These are phyloP conservation scores for Aleurites moluccanus DNA, from an alignment of 441 rosid species.

Conservation along the genomic window DNA sequence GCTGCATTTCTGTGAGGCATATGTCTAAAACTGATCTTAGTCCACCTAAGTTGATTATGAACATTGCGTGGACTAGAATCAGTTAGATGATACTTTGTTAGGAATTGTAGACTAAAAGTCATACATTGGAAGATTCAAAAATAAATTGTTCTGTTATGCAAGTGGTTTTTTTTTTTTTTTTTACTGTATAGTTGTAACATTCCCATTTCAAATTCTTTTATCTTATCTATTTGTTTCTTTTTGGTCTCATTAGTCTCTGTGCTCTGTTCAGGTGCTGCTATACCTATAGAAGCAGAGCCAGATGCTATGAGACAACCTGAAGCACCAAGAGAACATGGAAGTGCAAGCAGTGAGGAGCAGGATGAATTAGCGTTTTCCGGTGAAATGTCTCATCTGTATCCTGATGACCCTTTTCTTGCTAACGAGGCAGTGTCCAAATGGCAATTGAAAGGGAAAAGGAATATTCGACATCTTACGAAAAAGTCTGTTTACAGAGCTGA, in stretches of 20 bases:
- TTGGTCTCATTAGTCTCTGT: constrained; percentile 20
- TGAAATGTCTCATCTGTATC: constrained; percentile 51
- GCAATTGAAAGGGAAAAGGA: constrained; percentile 91
- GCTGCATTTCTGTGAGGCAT: background rate
- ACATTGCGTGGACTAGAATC: background rate
- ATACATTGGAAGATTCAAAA: background rate
- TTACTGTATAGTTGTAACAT: background rate
- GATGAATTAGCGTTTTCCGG: constrained; percentile 70
- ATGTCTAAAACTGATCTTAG: background rate
- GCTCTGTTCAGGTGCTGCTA: constrained; percentile 43
- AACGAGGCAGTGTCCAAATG: constrained; percentile 79
- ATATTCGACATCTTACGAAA: constrained; percentile 62
- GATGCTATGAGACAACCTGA: constrained; percentile 42
- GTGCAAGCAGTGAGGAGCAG: constrained; percentile 68
- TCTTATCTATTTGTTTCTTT: background rate
- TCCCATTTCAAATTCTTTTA: background rate
- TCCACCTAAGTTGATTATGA: background rate
- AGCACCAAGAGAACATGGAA: constrained; percentile 52
- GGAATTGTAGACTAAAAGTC: background rate
- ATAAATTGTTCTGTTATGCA: background rate
- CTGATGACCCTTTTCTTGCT: constrained; percentile 45
- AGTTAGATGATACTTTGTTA: background rate
- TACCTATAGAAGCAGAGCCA: constrained; percentile 38
- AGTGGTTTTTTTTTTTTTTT: background rate
- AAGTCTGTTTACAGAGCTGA: constrained; percentile 43